Conservation (phyloP, 352 stramenopile genomes). For the Blastocystis sp. region DNA sequence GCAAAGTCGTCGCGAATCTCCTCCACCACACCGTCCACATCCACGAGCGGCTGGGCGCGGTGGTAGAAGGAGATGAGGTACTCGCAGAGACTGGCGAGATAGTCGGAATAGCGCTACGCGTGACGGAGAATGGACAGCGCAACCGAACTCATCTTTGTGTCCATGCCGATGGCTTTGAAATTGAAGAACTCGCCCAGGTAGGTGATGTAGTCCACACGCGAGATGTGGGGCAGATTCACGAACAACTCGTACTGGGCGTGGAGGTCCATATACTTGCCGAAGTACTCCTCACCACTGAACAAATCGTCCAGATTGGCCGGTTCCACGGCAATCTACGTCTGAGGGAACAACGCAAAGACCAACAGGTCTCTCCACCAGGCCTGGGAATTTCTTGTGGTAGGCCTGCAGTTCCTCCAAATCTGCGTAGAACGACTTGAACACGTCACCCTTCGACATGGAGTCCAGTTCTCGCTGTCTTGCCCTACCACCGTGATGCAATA, state of each 20-base stretch:
- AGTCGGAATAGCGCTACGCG: conserved; percentile 69
- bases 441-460: conserved; percentile 77
- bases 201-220: conserved; percentile 54
- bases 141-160: conserved; percentile 63
- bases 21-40: conserved; percentile 73
- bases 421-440: conserved; percentile 84
- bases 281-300: conserved; percentile 83
- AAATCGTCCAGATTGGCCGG: conserved; percentile 68
- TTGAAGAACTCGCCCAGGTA: conserved; percentile 59
- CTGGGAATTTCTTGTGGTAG: conserved; percentile 82
- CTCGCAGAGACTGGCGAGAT: conserved; percentile 77
- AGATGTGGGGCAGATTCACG: conserved; percentile 78
- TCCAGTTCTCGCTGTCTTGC: conserved; percentile 79
- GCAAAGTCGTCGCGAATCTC: neutral
- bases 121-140: neutral
- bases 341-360: conserved; percentile 1
- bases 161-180: conserved; percentile 65
- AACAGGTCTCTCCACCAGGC: conserved; percentile 73
- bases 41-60: conserved; percentile 81
- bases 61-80: conserved; percentile 83
- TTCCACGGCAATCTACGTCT: neutral
- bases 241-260: conserved; percentile 80
- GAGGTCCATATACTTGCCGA: conserved; percentile 84
- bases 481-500: conserved; percentile 70
- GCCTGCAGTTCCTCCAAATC: conserved; percentile 80